These are phyloP conservation scores for Chaetomium olivaceum DNA, from an alignment of 2,329 filamentous ascomycete genomes.

Conservation along the genomic window DNA sequence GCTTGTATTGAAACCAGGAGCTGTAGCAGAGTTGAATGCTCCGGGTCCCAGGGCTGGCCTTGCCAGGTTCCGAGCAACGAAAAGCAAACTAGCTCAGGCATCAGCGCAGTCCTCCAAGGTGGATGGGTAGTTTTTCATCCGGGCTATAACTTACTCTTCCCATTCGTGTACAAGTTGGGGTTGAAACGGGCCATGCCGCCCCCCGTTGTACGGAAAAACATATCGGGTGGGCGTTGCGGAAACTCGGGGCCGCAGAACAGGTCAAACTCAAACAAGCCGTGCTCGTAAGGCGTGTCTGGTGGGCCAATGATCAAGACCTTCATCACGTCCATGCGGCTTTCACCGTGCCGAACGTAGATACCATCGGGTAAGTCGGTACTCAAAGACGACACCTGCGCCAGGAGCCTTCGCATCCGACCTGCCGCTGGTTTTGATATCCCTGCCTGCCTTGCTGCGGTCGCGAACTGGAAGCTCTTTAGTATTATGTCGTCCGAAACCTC, in stretches of 20 bases:
- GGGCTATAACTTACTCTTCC: conserved; percentile 44
- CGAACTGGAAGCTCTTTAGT: conserved; percentile 34
- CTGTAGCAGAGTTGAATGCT: conserved; percentile 52
- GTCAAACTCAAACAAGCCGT: conserved; percentile 58
- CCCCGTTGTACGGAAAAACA: conserved; percentile 49
- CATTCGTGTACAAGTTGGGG: conserved; percentile 53
- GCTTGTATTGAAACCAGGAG: conserved; percentile 57
- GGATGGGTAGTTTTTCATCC: neutral
- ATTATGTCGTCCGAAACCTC: conserved; percentile 42
- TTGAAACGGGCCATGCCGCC: conserved; percentile 46
- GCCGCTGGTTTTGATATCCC: conserved; percentile 22
- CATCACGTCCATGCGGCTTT: conserved; percentile 50
- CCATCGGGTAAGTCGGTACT: conserved; percentile 50
- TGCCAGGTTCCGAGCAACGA: conserved; percentile 52
- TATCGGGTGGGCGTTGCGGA: conserved; percentile 44
- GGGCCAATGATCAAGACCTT: conserved; percentile 54
- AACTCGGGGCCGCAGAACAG: conserved; percentile 47
- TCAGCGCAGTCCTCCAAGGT: neutral
- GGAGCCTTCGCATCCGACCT: conserved; percentile 51
- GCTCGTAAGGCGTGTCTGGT: conserved; percentile 52
- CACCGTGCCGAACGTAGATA: conserved; percentile 51
- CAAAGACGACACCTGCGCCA: conserved; percentile 48
- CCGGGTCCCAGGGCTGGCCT: conserved; percentile 48
- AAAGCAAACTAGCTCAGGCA: conserved; percentile 45
- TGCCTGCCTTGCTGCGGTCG: conserved; percentile 23